Evolutionary conservation across 768 basidiomycete genomes (phyloP), one percentile per base, ranked within the genome.

Genomic region (Infundibulicybe gibba): DNA sequence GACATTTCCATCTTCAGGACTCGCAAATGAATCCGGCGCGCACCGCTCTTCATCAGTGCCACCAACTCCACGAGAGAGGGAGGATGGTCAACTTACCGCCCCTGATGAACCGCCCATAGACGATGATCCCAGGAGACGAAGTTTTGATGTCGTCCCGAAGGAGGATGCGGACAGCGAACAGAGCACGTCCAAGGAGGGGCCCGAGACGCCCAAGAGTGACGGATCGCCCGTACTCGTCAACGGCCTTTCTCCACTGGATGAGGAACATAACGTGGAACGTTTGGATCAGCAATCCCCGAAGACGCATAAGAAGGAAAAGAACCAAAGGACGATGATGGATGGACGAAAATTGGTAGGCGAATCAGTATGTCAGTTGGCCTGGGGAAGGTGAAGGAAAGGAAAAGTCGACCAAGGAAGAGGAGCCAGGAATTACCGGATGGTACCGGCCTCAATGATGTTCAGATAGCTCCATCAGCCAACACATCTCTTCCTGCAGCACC

Each of bases 281-380:
- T 50, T 56, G 12, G 68, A 68, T 3, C 55, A 60, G 0, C 58
- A 25, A 25, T 25, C 25, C 25, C 25, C 59, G 17, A 69, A 69
- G 46, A 45, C n/a, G n/a, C n/a, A n/a, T n/a, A n/a, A n/a, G n/a
- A 48, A 2, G 68, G 63, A 33, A 65, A 62, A 47, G 68, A 68
- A 52, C 57, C 62, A 32, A 65, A 62, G 50, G 59, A 56, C 21
- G 59, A 59, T 19, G 76, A 76, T 48, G 64, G 68, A 21, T 88
- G 85, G 85, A 68, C 75, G n/a, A 84, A 79, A 58, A 54, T 88
- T 34, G 76, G 85, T 11, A 68, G 81, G 54, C 68, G 85, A 49
- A 74, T 88, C 45, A 85, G 81, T 54, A 64, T 81, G 51, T 72
- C 75, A 4, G 76, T 87, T 45, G 74, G 77, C 20, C 61, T 81